Base-by-base conservation (phyloP, 2,329 filamentous ascomycete species). In the Ceratocystis alfenasii region DNA sequence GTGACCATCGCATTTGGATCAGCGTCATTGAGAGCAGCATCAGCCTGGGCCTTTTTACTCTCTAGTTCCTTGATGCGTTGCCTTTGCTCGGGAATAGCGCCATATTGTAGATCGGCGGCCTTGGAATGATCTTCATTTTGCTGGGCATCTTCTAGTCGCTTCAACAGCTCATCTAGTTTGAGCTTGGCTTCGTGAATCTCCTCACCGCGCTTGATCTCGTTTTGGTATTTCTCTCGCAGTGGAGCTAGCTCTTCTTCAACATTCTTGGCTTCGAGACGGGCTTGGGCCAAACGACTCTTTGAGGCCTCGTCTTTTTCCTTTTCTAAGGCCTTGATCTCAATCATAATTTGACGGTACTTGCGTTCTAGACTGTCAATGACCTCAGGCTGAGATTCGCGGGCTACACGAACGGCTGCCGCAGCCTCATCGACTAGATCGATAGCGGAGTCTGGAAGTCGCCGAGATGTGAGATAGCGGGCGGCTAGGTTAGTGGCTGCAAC, bases 401-500 rank as follows among this genome's bases (percentile, higher is more conserved):
- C 91, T 30, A 99, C 95, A 66, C 91, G 85, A 68, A 99, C 94
- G n/a, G 94, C 94, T 1, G 94, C 93, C 0, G 94, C 92, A 46
- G 94, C 94, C 75, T 99, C 94, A 72, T 99, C 94, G 68, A 99
- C 89, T 61, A 99, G 80, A 74, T 99, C 94, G 68, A 99, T 95
- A 25, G 94, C 94, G 2, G 94, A 99, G 75, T 99, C 94, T 2
- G 94, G 94, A 69, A 99, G 84, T 73, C 94, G 86, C 70, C 94
- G 84, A 62, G 88, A 86, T 0, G 94, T 99, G 65, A 99, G 86
- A 72, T 99, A 99, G 66, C 94, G 87, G 61, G 93, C 89, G 15
- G 94, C 94, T 64, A 99, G 83, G 66, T 86, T 95, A n/a, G 94
- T 90, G 4, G 94, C 85, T 62, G 92, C 83, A 17, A 99, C 93